Base-by-base conservation (phyloP, 129 eudicot species). In the Flaveria brownii region DNA sequence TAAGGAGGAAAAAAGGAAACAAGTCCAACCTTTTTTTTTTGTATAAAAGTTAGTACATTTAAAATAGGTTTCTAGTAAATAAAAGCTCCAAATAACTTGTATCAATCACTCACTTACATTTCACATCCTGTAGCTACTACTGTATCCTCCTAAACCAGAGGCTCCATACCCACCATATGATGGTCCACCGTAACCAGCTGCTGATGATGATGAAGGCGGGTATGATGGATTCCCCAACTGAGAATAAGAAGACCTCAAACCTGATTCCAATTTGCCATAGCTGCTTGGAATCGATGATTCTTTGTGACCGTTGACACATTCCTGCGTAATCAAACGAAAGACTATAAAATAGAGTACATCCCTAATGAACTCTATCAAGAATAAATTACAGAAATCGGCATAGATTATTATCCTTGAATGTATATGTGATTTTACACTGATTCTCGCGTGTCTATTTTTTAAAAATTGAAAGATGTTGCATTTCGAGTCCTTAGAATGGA, bases 81-180 rank as follows among this genome's bases (percentile, higher is more conserved):
- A 33, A 74, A 80, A 4, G 75, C 46, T 17, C 69, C 74, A 80
- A 65, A 71, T 62, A 78, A 5, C 50, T 11, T 15, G 20, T 61
- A 23, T 33, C 41, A 36, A 63, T 63, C 63, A 75, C 17, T 75
- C 62, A 50, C 68, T 14, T 68, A 71, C 77, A 78, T 55, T 64
- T 88, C 87, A 91, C 77, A 80, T 73, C 82, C 93, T 85, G 84
- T 72, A 91, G 71, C 85, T 83, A 72, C 85, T 77, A 68, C 96
- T 92, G 59, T 95, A 91, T 57, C 94, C 97, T 67, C 97, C 96
- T 60, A 82, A 67, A 51, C 93, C 87, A 13, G 92, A 84, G 12
- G 92, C 82, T 73, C 91, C 90, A 63, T 85, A 87, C 16, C 85
- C 89, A 26, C 81, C 87, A 75, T 75, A 78, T 1, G 81, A 79